Base-by-base conservation (phyloP, 495 filamentous ascomycete genomes). In the Niebla homalea region DNA sequence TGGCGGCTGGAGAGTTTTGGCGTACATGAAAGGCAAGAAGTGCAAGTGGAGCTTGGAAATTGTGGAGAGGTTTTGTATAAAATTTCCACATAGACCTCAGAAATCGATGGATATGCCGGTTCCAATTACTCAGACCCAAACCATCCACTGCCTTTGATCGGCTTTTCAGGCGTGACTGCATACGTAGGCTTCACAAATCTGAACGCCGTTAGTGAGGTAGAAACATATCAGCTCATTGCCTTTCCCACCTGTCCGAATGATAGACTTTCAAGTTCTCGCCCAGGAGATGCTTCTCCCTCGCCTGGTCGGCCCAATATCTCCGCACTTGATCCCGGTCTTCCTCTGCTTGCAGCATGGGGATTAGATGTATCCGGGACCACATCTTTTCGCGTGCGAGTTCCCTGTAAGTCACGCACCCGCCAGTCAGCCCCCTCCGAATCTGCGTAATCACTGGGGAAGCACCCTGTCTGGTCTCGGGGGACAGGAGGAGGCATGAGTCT, bases 321-420 rank as follows among this genome's bases (percentile, higher is more conserved):
- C 92, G 77, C 56, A 93, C 89, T 62, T 86, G 80, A 70, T 98
- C 92, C 43, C 92, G 83, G 71, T 98, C 92, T 61, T 90, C 85
- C 63, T 98, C 92, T 49, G 92, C 92, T 62, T 96, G 89, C 46
- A 98, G 80, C 55, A 92, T 66, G 26, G 92, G 92, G 62, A 88
- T 88, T 43, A 98, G 72, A 64, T 98, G 78, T 58, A 97, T 89
- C 57, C 92, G 83, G 40, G 82, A 74, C 92, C 92, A 98, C 77
- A 95, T 89, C 73, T 98, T 98, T 62, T 98, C 92, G 41, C 92
- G 86, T 47, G 81, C 85, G 53, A 93, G 84, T 64, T 98, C 92
- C 62, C 90, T 96, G 57, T 49, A 4, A 41, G 10, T 11, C n/a
- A 0, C 7, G 45, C 18, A 11, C 18, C 1, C 39, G 39, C 39